Conservation (phyloP, 441 rosid genomes). For the Codiaeum variegatum region DNA sequence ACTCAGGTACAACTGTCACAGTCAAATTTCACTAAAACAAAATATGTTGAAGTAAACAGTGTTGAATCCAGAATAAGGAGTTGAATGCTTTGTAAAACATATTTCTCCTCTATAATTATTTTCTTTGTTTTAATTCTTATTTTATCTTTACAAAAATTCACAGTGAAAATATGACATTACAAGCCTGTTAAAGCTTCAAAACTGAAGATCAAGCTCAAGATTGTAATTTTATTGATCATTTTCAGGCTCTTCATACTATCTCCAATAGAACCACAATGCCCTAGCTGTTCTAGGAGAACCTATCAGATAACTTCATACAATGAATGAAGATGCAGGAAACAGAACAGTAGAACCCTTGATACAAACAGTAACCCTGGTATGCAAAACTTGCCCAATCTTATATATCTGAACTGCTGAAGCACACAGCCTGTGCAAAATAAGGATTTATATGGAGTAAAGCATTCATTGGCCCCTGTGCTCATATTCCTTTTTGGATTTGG, state of each 20-base stretch:
- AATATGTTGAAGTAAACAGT: background rate
- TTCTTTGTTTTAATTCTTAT: background rate
- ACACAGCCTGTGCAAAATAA: no score
- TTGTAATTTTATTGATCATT: background rate
- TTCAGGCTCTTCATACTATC: background rate
- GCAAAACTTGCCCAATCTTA: background rate
- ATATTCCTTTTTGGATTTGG: no score
- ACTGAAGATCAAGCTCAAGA: background rate
- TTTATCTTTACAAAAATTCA: background rate
- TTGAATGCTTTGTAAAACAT: background rate
- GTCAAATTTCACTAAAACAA: background rate
- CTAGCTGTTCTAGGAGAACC: background rate
- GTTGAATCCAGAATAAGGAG: background rate
- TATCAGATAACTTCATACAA: background rate
- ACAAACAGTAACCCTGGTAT: background rate
- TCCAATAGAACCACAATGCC: constrained; percentile 1
- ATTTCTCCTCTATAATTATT: background rate
- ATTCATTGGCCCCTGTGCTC: no score
- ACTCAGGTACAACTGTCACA: background rate
- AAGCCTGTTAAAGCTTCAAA: background rate
- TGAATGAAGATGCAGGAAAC: background rate
- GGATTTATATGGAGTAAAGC: no score
- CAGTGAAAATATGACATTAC: background rate
- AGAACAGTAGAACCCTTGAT: background rate
- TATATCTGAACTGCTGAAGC: background rate